Percentiles rank a stretch among this genome's conserved stretches.
Conservation (phyloP, 2,329 filamentous ascomycete genomes). For the Fusarium chaquense region DNA sequence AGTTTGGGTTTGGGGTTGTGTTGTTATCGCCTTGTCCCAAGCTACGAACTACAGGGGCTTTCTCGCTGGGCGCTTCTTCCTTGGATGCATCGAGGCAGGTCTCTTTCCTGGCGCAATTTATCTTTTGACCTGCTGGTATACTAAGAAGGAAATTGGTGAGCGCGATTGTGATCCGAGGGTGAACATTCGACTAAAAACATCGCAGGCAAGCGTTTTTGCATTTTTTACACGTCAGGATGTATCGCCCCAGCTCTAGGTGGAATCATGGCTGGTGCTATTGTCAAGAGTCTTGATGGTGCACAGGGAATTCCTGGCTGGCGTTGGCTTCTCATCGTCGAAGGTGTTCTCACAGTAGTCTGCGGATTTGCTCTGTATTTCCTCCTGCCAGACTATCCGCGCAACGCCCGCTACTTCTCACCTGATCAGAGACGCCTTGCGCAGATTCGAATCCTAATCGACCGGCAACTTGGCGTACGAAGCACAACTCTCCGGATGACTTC, state of each 20-base stretch:
- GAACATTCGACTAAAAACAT: background rate
- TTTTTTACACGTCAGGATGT: conserved; percentile 34
- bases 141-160: conserved; percentile 45
- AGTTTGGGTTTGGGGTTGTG: conserved; percentile 59
- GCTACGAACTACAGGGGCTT: conserved; percentile 61
- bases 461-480: background rate
- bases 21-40: conserved; percentile 61
- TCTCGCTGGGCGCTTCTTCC: conserved; percentile 58
- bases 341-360: conserved; percentile 14
- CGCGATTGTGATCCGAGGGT: accelerated
- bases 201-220: conserved; percentile 31
- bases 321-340: conserved; percentile 34
- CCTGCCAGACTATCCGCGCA: conserved; percentile 24
- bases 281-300: conserved; percentile 19
- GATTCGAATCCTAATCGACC: conserved; percentile 21
- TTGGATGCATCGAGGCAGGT: conserved; percentile 64
- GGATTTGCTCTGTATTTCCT: conserved; percentile 20
- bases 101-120: conserved; percentile 65
- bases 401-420: conserved; percentile 7
- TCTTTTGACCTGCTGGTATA: conserved; percentile 69
- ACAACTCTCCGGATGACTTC: conserved; percentile 1
- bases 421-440: conserved; percentile 18
- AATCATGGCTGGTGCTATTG: conserved; percentile 33
- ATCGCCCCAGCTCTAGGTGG: conserved; percentile 29
- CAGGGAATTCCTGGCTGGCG: conserved; percentile 29